Evolutionary conservation across 2,329 filamentous ascomycete species (phyloP), one percentile per base, ranked within the genome.

Genomic region (Arthrobotrys sinensis): DNA sequence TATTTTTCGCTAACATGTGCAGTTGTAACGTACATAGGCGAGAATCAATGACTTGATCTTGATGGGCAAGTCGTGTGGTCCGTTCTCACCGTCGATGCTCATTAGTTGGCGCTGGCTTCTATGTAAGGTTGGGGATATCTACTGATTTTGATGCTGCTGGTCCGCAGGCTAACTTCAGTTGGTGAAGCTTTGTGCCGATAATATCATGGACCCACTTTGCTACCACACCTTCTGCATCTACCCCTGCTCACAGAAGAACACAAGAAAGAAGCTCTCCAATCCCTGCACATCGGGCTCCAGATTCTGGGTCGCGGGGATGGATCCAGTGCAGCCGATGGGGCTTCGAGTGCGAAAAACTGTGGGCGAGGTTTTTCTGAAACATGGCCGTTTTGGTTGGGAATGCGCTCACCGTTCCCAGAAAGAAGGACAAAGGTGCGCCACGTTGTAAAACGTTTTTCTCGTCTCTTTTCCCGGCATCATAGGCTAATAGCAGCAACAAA

Each of bases 361-460:
- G 63, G 53, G 55, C 45, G 62, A 64, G 36, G n/a, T 40, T 38
- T 57, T 48, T 50, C 48, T 71, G 73, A 70, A 77, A 77, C 75
- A 67, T 55, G 57, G 36, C 50, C 48, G 36, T 48, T 67, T 77
- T 77, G 66, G 60, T 77, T 71, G 73, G 72, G 72, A 71, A 77
- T 65, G 57, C 46, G 45, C 46, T 67, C 64, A 50, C 43, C 24
- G 38, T 71, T 77, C 50, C 66, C 19, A 53, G 45, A 40, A 43
- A 45, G 64, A 70, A 67, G 52, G 66, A 36, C 24, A 57, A 71
- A 67, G 45, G 50, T 66, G 60, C 75, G 75, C 67, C 75, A 78
- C 75, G 75, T 72, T 78, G 75, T 78, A 72, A 68, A 78, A 34
- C 75, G 75, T 78, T 78, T 78, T 71, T 62, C 52, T 63, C 67